A percentile compares a stretch with the other conserved stretches of the same genome.
phyloP scores from a whole-genome alignment of 148 eudicot species.

The Amaranthus hypochondriacus region DNA sequence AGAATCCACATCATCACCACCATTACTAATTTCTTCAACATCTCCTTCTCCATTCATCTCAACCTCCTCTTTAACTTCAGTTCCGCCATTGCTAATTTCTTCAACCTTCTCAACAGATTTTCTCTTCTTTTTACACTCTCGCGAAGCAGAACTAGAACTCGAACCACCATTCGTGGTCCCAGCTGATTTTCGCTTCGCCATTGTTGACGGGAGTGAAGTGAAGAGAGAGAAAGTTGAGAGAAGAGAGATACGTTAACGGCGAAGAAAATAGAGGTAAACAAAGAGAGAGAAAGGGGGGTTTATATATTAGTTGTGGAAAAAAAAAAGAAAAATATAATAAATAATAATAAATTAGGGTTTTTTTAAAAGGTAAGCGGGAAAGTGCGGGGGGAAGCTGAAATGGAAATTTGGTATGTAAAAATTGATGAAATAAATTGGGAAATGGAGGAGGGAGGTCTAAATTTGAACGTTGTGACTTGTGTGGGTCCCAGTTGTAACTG shows the following conservation, averaged over 20 bases:
- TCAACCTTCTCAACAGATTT: background rate
- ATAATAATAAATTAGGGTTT: no score
- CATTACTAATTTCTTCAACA: background rate
- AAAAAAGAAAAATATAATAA: no score
- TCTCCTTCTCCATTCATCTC: constrained; percentile 8
- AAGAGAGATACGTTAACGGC: background rate
- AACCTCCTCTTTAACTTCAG: background rate
- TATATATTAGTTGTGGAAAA: background rate
- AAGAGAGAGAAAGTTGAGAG: background rate
- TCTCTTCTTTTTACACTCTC: background rate
- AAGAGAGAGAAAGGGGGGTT: background rate
- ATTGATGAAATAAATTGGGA: no score
- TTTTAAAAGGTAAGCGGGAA: no score
- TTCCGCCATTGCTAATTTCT: background rate
- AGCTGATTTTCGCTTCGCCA: constrained; percentile 27
- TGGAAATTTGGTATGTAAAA: no score
- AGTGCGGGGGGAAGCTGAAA: no score
- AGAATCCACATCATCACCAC: background rate
- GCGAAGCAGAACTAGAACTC: constrained; percentile 8
- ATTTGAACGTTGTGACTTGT: no score
- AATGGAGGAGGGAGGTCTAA: no score
- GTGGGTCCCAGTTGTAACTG: no score
- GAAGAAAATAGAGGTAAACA: background rate
- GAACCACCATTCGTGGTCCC: constrained; percentile 13
- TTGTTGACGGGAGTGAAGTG: background rate